These are phyloP conservation scores for Ilyonectria mors-panacis DNA, from an alignment of 2,329 filamentous ascomycete species.

Conservation along the genomic window DNA sequence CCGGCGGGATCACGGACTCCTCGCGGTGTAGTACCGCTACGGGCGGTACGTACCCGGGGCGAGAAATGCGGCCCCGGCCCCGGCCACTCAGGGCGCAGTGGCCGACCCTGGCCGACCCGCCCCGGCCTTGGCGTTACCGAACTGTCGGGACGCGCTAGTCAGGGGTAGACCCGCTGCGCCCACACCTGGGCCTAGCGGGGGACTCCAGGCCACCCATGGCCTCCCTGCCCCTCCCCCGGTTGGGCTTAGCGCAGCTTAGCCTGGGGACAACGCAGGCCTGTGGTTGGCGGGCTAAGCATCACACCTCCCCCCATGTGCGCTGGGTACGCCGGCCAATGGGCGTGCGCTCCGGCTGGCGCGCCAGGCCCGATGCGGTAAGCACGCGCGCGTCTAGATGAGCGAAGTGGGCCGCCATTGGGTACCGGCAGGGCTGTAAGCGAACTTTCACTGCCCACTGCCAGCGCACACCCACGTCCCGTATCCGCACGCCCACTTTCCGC, in stretches of 20 bases:
- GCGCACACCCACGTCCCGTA: constrained; percentile 41
- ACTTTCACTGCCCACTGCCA: constrained; percentile 47
- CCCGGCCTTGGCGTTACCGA: constrained; percentile 53
- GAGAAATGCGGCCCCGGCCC: constrained; percentile 41
- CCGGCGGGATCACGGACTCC: constrained; percentile 25
- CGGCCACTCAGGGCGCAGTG: constrained; percentile 48
- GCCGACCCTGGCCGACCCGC: constrained; percentile 36
- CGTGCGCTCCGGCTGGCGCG: constrained; percentile 39
- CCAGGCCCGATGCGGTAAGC: constrained; percentile 38
- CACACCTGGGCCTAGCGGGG: constrained; percentile 17
- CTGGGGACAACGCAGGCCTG: background rate
- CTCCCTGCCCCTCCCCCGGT: constrained; percentile 7
- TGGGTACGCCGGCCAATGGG: constrained; percentile 44
- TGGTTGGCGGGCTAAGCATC: constrained; percentile 39
- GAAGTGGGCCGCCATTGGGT: constrained; percentile 47
- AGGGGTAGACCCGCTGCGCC: constrained; percentile 28
- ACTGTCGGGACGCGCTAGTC: constrained; percentile 56
- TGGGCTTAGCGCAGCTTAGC: constrained; percentile 10
- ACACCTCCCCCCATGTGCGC: constrained; percentile 33
- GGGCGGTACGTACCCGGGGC: constrained; percentile 31
- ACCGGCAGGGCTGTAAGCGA: constrained; percentile 51
- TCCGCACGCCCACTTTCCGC: constrained; percentile 32
- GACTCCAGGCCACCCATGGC: constrained; percentile 14
- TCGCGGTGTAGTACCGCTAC: constrained; percentile 29
- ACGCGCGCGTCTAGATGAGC: constrained; percentile 52